phyloP scores from a whole-genome alignment of 129 eudicot genomes.

The Apium graveolens region DNA sequence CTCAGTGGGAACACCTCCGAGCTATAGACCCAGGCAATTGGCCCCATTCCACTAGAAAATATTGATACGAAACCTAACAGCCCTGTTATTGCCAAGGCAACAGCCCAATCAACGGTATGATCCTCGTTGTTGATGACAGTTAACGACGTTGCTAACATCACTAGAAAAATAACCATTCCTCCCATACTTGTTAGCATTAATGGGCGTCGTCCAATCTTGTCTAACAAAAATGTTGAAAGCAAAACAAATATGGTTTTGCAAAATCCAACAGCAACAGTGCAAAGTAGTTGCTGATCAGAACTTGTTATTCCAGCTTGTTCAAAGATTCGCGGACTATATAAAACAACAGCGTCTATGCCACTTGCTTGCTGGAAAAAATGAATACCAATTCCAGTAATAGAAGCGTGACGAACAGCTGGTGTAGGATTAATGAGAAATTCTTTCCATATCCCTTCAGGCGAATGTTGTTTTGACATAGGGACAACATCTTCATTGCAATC shows the following conservation, averaged over 20 bases:
- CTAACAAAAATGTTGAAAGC: constrained; percentile 15
- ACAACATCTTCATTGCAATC: constrained; percentile 25
- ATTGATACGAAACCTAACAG: constrained; percentile 11
- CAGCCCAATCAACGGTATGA: neutral
- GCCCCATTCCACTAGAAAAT: constrained; percentile 17
- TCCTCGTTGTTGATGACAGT: neutral
- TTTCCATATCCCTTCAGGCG: constrained; percentile 19
- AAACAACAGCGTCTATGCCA: constrained; percentile 27
- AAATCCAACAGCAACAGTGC: constrained; percentile 6
- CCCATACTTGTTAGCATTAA: constrained; percentile 17
- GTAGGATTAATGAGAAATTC: constrained; percentile 16
- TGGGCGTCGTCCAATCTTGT: constrained; percentile 17
- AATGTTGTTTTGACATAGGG: neutral
- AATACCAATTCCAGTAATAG: constrained; percentile 21
- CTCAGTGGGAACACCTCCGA: constrained; percentile 25
- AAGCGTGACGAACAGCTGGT: constrained; percentile 16
- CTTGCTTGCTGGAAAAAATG: constrained; percentile 27
- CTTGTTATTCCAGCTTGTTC: constrained; percentile 22
- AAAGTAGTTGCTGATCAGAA: constrained; percentile 1
- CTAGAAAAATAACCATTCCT: neutral
- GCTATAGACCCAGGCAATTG: constrained; percentile 21
- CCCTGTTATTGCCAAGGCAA: neutral
- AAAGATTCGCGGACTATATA: constrained; percentile 24
- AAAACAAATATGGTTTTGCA: constrained; percentile 16
- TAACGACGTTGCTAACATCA: neutral